Base-by-base conservation (phyloP, 257 asterid genomes). In the Solanum infundibuliforme region DNA sequence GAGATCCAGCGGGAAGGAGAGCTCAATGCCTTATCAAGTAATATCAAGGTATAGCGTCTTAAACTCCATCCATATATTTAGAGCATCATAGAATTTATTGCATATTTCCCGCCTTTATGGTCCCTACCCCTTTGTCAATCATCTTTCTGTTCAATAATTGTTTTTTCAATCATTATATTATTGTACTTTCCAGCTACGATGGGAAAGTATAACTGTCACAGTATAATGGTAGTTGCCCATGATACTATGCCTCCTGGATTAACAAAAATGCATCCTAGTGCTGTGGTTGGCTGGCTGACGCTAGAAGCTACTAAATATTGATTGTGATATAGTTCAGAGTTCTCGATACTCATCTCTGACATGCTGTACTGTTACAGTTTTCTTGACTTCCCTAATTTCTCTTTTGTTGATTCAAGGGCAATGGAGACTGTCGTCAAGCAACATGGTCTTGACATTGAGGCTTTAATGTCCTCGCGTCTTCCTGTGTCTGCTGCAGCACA, bases 371-470 rank as follows among this genome's bases (percentile, higher is more conserved):
- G 85, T 48, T 29, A 27, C 69, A 48, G 39, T 48, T 82, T 20
- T 46, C 69, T 35, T 31, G 68, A 12, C 36, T 52, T 43, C 6
- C 46, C 36, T 34, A 29, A 69, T 52, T 14, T 72, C 31, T 88
- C 52, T 81, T 85, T 76, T 85, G 77, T 77, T 85, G 58, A 87
- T 90, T 89, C 90, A 88, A 97, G 99, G 98, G 99, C 99, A 66
- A 97, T 97, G 99, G 99, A 97, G 92, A 97, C 99, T 88, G 99
- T 97, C 69, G 94, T 97, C 88, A 96, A 95, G 88, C 98, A 97
- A 88, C 93, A 97, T 91, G 95, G 94, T 91, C 98, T 97, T 87
- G 99, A 97, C 86, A 94, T 96, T 87, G 99, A 96, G 90, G 92
- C 96, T 83, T 92, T 97, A 86, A 91, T 96, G 97, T 92, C 99